Evolutionary conservation across 257 asterid species (phyloP).

Genomic region (Forsythia viridissima): DNA sequence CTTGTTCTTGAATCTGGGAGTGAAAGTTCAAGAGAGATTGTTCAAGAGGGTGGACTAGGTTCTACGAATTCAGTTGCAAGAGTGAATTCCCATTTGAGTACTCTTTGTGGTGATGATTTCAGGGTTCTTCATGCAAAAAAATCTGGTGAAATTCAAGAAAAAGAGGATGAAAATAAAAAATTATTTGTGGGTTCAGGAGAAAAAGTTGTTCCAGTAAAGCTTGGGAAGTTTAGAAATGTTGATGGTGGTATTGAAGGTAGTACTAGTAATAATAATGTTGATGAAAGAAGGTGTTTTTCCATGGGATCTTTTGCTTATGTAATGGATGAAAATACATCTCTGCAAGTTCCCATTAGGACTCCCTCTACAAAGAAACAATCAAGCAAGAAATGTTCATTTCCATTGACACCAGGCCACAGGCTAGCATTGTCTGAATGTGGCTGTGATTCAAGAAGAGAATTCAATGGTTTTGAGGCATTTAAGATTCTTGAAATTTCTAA

Average conservation of each 20-base stretch:
- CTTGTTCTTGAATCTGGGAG: conserved; percentile 85
- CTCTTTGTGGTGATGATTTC: conserved; percentile 26
- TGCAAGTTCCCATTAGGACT: conserved; percentile 74
- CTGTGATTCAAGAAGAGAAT: conserved; percentile 68
- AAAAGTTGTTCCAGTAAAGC: conserved; percentile 71
- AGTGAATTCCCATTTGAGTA: conserved; percentile 53
- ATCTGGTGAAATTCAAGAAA: conserved; percentile 53
- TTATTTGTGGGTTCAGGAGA: conserved; percentile 31
- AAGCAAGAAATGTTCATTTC: conserved; percentile 51
- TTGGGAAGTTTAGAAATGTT: conserved; percentile 76
- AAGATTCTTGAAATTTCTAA: conserved; percentile 13
- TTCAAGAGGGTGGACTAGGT: conserved; percentile 20
- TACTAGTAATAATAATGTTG: conserved; percentile 31
- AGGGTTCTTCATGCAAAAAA: conserved; percentile 33
- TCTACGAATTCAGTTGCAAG: conserved; percentile 31
- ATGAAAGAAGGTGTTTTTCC: conserved; percentile 82
- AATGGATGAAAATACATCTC: conserved; percentile 66
- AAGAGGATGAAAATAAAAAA: conserved; percentile 35
- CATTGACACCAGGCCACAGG: conserved; percentile 61
- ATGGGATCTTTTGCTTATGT: conserved; percentile 97
- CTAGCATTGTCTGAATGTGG: conserved; percentile 84
- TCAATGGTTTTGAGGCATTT: conserved; percentile 62
- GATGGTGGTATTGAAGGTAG: conserved; percentile 47
- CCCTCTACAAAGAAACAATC: conserved; percentile 56
- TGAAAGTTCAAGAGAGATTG: conserved; percentile 71